A percentile compares a stretch with the other conserved stretches of the same genome.
Evolutionary conservation across 1,139 yeast genomes (phyloP).

Genomic region (Meyerozyma elateridarum): DNA sequence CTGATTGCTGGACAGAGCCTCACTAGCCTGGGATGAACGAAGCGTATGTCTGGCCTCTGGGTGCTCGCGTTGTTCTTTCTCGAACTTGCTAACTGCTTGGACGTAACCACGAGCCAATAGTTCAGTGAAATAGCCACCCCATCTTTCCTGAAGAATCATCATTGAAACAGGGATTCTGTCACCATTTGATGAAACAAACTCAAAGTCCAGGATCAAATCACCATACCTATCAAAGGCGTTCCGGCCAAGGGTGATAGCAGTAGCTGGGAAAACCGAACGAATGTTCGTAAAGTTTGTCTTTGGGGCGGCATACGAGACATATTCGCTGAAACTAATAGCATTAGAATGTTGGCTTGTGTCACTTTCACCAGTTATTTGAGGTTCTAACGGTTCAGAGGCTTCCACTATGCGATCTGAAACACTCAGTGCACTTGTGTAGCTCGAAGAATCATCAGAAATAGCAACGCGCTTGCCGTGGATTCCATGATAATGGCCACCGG

Average conservation of each 20-base stretch:
- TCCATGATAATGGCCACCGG: slow-evolving; percentile 20
- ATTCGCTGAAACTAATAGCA: slow-evolving; percentile 53
- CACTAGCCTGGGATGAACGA: slow-evolving; percentile 3
- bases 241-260: slow-evolving; percentile 72
- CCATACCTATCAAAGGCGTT: slow-evolving; percentile 69
- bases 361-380: background rate
- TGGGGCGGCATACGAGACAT: slow-evolving; percentile 75
- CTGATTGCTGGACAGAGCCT: background rate
- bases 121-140: slow-evolving; percentile 69
- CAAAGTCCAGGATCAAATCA: slow-evolving; percentile 62
- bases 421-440: background rate
- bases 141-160: slow-evolving; percentile 57
- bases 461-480: slow-evolving; percentile 1
- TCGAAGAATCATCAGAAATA: slow-evolving; percentile 2
- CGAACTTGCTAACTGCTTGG: slow-evolving; percentile 47
- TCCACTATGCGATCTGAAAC: background rate
- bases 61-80: slow-evolving; percentile 23
- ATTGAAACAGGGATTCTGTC: slow-evolving; percentile 60
- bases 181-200: slow-evolving; percentile 62
- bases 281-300: slow-evolving; percentile 61
- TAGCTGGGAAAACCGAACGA: slow-evolving; percentile 65
- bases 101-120: slow-evolving; percentile 61
- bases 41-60: slow-evolving; percentile 1
- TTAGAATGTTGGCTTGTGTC: slow-evolving; percentile 1
- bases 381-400: too few species aligned